Conservation (phyloP, 345 rosid genomes). For the Eucalyptus erythrocorys region DNA sequence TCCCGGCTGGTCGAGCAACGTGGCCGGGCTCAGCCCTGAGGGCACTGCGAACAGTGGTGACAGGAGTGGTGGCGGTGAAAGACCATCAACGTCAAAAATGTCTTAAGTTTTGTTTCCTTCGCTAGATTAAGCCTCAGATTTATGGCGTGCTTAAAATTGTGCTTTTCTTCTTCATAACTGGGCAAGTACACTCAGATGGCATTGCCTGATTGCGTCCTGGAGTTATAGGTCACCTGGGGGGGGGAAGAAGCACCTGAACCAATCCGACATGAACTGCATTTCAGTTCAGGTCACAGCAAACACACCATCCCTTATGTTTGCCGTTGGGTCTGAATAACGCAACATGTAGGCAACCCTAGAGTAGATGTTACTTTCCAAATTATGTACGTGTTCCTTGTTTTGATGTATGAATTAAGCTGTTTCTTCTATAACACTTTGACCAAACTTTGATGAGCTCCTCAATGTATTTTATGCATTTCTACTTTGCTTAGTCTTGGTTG, state of each 20-base stretch:
- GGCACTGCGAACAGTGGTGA: constrained; percentile 24
- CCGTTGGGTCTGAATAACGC: neutral
- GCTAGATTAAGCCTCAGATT: neutral
- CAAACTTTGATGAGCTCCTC: neutral
- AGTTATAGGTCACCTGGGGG: neutral
- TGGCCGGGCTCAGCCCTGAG: constrained; percentile 34
- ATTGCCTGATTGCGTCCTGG: neutral
- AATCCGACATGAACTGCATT: neutral
- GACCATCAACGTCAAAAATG: neutral
- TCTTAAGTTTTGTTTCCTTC: neutral
- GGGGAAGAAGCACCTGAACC: neutral
- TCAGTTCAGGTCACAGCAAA: neutral
- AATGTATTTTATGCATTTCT: neutral
- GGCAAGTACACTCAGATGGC: neutral
- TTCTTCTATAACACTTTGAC: neutral
- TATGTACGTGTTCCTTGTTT: neutral
- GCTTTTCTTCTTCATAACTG: neutral
- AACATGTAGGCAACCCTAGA: neutral
- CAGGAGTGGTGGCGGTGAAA: constrained; percentile 2
- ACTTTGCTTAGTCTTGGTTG: neutral
- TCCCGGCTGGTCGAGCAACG: constrained; percentile 49
- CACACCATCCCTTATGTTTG: neutral
- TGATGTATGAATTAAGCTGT: neutral
- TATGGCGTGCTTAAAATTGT: neutral
- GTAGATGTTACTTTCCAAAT: neutral